Conservation (phyloP, 2,329 filamentous ascomycete genomes). For the Dendrostoma leiphaemia region DNA sequence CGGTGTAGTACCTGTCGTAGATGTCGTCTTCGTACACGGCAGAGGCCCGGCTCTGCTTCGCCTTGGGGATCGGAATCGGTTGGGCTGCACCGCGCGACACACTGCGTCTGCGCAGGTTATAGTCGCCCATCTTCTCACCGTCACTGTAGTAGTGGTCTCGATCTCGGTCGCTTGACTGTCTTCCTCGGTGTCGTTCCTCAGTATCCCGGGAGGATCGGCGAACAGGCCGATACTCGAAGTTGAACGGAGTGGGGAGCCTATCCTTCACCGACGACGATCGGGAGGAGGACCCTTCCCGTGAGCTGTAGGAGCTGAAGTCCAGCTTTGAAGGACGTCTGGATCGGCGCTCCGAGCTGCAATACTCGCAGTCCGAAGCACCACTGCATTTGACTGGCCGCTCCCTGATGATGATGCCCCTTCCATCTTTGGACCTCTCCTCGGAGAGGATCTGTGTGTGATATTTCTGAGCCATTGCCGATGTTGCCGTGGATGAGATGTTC, state of each 20-base stretch:
- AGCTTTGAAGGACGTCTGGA: constrained; percentile 3
- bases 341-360: background rate
- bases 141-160: constrained; percentile 14
- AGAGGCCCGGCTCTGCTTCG: constrained; percentile 8
- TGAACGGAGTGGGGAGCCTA: constrained; percentile 17
- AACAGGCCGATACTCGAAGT: constrained; percentile 13
- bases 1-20: constrained; percentile 14
- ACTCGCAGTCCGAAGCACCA: constrained; percentile 5
- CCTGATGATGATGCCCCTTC: constrained; percentile 2
- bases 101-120: constrained; percentile 13
- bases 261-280: constrained; percentile 14
- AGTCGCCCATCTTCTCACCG: constrained; percentile 16
- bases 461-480: constrained; percentile 1
- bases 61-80: constrained; percentile 17
- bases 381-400: constrained; percentile 2
- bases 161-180: constrained; percentile 8
- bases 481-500: background rate
- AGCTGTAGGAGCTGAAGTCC: background rate
- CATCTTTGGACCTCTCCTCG: constrained; percentile 3
- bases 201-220: constrained; percentile 1
- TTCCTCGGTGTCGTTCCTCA: constrained; percentile 17
- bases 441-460: constrained; percentile 6
- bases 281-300: background rate
- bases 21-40: constrained; percentile 12
- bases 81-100: constrained; percentile 4